phyloP scores from a whole-genome alignment of 1,284 basidiomycete genomes.

The Ustilago cynodontis region DNA sequence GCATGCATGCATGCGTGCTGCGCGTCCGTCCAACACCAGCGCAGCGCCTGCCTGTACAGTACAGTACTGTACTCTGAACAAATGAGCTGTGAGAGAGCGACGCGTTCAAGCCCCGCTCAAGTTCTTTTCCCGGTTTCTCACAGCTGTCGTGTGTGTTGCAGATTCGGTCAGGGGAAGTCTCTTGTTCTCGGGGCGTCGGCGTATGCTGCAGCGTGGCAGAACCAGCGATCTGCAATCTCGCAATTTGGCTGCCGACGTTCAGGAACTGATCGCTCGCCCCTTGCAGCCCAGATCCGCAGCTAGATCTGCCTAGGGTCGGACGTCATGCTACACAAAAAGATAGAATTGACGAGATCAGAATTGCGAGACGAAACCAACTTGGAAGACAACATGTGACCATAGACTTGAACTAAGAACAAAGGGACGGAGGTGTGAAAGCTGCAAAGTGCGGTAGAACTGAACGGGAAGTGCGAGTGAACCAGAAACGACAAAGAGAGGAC shows the following conservation, averaged over 20 bases:
- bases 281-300: background rate
- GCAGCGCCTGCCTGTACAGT: background rate
- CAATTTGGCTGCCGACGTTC: no score
- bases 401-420: background rate
- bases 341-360: background rate
- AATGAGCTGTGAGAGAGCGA: background rate
- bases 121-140: slow-evolving; percentile 1
- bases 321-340: no score
- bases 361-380: background rate
- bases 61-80: no score
- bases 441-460: slow-evolving; percentile 2
- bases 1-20: slow-evolving; percentile 3
- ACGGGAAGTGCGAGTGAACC: slow-evolving; percentile 1
- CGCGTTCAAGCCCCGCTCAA: background rate
- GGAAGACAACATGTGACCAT: background rate
- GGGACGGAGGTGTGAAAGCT: background rate
- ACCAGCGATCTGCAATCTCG: no score
- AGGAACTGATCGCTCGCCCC: background rate
- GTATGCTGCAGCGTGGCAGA: background rate
- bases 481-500: background rate
- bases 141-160: background rate
- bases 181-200: background rate
- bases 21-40: slow-evolving; percentile 2
- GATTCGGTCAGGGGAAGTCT: background rate
- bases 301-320: no score